phyloP scores from a whole-genome alignment of 345 rosid genomes.

The Linum lewisii region DNA sequence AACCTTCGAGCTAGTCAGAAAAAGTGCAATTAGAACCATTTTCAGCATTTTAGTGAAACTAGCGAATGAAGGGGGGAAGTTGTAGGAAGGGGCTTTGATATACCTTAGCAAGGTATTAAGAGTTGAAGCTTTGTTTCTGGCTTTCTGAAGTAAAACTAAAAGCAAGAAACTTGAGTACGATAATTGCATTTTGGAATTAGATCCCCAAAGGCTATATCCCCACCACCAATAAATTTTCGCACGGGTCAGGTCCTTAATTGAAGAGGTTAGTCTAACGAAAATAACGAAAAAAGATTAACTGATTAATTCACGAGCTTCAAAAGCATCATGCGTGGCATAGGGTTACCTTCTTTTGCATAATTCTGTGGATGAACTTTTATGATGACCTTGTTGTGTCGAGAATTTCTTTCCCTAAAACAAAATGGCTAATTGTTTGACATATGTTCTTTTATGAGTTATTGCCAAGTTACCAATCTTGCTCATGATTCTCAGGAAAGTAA shows the following conservation, averaged over 20 bases:
- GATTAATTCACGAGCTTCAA: conserved; percentile 2
- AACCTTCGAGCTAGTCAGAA: neutral
- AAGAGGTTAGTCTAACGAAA: conserved; percentile 59
- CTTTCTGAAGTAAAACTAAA: conserved; percentile 82
- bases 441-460: neutral
- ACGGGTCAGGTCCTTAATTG: conserved; percentile 79
- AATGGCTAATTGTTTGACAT: neutral
- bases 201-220: conserved; percentile 75
- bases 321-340: neutral
- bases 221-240: conserved; percentile 86
- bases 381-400: neutral
- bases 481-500: too few relatives aligned
- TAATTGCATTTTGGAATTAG: conserved; percentile 65
- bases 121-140: conserved; percentile 86
- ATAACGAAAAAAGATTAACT: conserved; percentile 26
- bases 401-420: neutral
- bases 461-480: neutral
- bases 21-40: neutral
- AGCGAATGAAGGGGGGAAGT: neutral
- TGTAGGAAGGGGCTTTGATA: neutral
- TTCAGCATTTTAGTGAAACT: neutral
- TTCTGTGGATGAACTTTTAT: neutral
- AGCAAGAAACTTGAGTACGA: conserved; percentile 76
- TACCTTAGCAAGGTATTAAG: conserved; percentile 78
- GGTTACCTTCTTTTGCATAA: neutral